Base-by-base conservation (phyloP, 306 rosid species). In the Carpinus viminea region DNA sequence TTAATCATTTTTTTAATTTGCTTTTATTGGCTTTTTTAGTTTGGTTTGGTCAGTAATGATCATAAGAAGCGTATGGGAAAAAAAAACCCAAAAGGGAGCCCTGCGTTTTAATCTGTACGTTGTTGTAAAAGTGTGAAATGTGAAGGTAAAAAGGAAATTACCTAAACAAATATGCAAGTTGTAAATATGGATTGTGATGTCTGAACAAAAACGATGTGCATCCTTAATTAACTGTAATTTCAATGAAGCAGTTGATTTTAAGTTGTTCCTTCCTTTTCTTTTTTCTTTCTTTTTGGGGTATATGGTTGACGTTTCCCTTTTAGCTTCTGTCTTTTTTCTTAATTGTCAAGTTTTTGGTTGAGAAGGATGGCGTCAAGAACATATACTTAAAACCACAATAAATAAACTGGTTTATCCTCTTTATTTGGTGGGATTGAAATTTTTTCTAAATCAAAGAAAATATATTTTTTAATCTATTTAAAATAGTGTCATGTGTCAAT, bases 301-400 rank as follows among this genome's bases (percentile, higher is more conserved):
- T 17, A n/a, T n/a, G 72, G 72, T 68, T 41, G 72, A 18, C 15
- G 31, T 68, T 41, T 68, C 18, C 9, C 1, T 68, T 41, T 64
- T 34, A 16, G 87, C 78, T 72, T 73, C 54, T 70, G 26, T 68
- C n/a, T 54, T 50, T 65, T 76, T 65, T 76, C 38, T 41, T 74
- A 41, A 11, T 68, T 10, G 1, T 4, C 51, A 68, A 41, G 51
- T 43, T 68, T 24, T 41, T 68, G 17, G 41, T n/a, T 1, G 24
- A n/a, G 24, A 38, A 41, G 9, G 43, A 13, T 3, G 16, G n/a
- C 13, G 7, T n/a, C 50, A 65, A 17, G 8, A 38, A 12, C 16
- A 28, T 59, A 21, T 12, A 57, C 45, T 24, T 4, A 12, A 2
- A 61, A 24, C 41, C 68, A 12, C 8, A 28, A 28, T 57, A 26